Base-by-base conservation (phyloP, 441 rosid genomes). In the Lepidium campestre region DNA sequence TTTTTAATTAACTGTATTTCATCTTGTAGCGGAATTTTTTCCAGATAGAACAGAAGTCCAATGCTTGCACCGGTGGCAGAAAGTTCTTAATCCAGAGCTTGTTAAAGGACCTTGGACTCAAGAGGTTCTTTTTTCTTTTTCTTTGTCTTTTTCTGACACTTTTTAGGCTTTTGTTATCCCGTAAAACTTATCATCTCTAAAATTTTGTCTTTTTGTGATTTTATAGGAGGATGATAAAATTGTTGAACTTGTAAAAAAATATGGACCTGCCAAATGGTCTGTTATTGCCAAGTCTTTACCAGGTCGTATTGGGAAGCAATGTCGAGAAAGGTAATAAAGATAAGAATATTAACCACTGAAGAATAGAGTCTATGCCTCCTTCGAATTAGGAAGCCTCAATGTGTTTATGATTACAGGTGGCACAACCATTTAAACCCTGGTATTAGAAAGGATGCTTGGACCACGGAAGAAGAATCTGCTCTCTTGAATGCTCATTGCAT, bases 51-150 rank as follows among this genome's bases (percentile, higher is more conserved):
- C 97, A 41, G 97, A 92, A 79, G 97, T 92, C 54, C 99, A 95
- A 59, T 95, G 98, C 79, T 71, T 95, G 77, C 99, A 95, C 76
- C 78, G 98, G 62, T 95, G 99, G 98, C 98, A 95, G 71, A 95
- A 95, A 77, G 99, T 95, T 81, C 89, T 95, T 42, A 87, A 92
- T 73, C 99, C 99, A 3, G 91, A 88, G n/a, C 96, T 95, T 80
- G 77, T 90, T 65, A 95, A 95, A 81, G 99, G 99, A 77, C 98
- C 96, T 62, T 95, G 99, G 99, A 90, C 91, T 64, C 90, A 80
- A 81, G 93, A 95, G 95, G 99, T 92, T 70, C 62, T 37, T 32
- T 61, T 39, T 39, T 10, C 19, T 11, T 23, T 27, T 66, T 56
- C 4, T 11, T 23, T 27, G 59, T 56, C 4, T 15, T 49, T 27